Evolutionary conservation across 2,329 filamentous ascomycete genomes (phyloP), one percentile per base, ranked within the genome.

Genomic region (Stylonectria norvegica): DNA sequence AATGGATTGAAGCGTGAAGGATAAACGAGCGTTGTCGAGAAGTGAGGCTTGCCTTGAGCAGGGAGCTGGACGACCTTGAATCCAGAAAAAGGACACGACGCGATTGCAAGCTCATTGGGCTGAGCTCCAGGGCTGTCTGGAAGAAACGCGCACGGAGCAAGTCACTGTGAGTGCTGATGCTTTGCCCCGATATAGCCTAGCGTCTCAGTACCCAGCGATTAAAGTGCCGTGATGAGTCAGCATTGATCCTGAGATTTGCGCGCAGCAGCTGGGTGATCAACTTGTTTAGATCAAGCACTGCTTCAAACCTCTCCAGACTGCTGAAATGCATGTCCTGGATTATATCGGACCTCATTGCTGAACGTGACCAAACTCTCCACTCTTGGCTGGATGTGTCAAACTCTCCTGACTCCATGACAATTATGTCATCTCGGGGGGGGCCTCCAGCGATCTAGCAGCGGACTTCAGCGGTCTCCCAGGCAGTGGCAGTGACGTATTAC

Each of bases 401-500:
- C n/a, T n/a, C n/a, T n/a, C n/a, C n/a, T n/a, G n/a, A n/a, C n/a
- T n/a, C n/a, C n/a, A n/a, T n/a, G n/a, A n/a, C n/a, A n/a, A n/a
- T n/a, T n/a, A n/a, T n/a, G n/a, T n/a, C n/a, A n/a, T n/a, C n/a
- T n/a, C n/a, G n/a, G n/a, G n/a, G n/a, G n/a, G n/a, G n/a, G n/a
- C n/a, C n/a, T n/a, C n/a, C n/a, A n/a, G n/a, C n/a, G n/a, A n/a
- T n/a, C n/a, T n/a, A n/a, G n/a, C n/a, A n/a, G n/a, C n/a, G n/a
- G n/a, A n/a, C n/a, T n/a, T n/a, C n/a, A n/a, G n/a, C n/a, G 14
- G 28, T 31, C 28, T n/a, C 28, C 36, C 19, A 55, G 48, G 50
- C 52, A 51, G 52, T 53, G 45, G 32, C 44, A 48, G 49, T 60
- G 60, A 61, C 59, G 63, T 60, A 68, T 68, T 68, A 68, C 66